A percentile compares a stretch with the other conserved stretches of the same genome.
phyloP scores from a whole-genome alignment of 2,329 filamentous ascomycete genomes.

The Fusarium abutilonis region DNA sequence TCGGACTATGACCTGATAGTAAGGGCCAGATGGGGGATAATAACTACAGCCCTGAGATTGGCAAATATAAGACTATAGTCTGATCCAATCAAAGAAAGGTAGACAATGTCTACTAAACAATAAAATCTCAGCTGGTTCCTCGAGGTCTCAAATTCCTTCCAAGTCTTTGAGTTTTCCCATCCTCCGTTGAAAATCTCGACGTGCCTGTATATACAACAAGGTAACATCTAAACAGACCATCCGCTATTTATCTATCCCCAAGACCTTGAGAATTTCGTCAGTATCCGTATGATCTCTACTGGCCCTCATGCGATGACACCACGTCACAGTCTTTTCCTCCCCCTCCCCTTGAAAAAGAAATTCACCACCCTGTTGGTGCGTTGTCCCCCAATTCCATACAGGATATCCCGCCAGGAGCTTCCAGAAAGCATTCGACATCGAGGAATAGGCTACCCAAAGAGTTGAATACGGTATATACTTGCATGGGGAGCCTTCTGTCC shows the following conservation, averaged over 20 bases:
- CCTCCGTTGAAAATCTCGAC: no score
- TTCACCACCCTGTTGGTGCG: slow-evolving; percentile 25
- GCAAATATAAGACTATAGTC: no score
- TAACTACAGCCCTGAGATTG: no score
- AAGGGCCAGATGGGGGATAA: no score
- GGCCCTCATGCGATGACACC: slow-evolving; percentile 31
- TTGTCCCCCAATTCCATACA: not conserved
- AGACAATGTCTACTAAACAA: no score
- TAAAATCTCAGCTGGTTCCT: no score
- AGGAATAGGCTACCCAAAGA: not conserved
- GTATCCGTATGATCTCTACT: slow-evolving; percentile 22
- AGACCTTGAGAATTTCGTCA: slow-evolving; percentile 18
- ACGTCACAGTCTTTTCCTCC: slow-evolving; percentile 3
- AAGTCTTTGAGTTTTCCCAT: no score
- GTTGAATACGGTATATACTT: slow-evolving; percentile 7
- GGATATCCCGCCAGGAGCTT: slow-evolving; percentile 7
- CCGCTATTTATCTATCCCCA: not conserved
- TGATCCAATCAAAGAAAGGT: no score
- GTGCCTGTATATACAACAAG: no score
- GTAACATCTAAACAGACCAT: not conserved
- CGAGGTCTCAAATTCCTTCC: no score
- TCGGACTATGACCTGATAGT: no score
- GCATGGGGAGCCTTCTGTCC: slow-evolving; percentile 9
- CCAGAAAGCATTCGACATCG: slow-evolving; percentile 5
- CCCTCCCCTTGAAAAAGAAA: slow-evolving; percentile 23